Base-by-base conservation (phyloP, 2,329 filamentous ascomycete species). In the Didymella glomerata region DNA sequence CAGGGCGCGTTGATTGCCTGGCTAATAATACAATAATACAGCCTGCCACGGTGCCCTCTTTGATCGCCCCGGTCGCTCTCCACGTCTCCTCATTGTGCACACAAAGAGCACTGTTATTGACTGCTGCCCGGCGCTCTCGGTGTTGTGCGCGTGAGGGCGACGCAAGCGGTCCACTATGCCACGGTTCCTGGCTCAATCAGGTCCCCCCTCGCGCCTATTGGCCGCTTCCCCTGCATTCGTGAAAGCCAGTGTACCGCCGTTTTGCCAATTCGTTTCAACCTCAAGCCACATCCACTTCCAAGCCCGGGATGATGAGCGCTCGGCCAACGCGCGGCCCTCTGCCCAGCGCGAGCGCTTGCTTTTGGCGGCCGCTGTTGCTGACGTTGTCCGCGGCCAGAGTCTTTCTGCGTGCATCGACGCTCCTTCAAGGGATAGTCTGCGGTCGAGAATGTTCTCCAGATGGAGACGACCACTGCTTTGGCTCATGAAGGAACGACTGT, bases 261-360 rank as follows among this genome's bases (percentile, higher is more conserved):
- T 47, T 40, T 32, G 30, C 34, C 54, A 51, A 34, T 50, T 54
- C 46, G 55, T 58, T 58, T 58, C 55, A 58, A 42, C 49, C 53
- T 40, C 45, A 53, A 58, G 55, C 55, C 55, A 58, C 55, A 38
- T 27, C 50, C 55, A 49, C 45, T 30, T 45, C 40, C 46, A 58
- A 54, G 49, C 56, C 55, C 40, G 38, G 20, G 45, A 24, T 38
- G 47, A 28, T 48, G 20, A 11, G 46, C 48, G 56, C 49, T 54
- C 50, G 46, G 56, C 56, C 56, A 58, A 58, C 56, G 46, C 56
- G 56, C 56, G 56, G 56, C 56, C 56, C 56, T 53, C 38, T 48
- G 44, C 44, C 48, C 16, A 52, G 40, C 34, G 48, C 42, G 40
- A 58, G 55, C 55, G 55, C 55, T 57, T 57, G 48, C 45, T 58